phyloP scores from a whole-genome alignment of 257 asterid species.

The Verbena officinalis region DNA sequence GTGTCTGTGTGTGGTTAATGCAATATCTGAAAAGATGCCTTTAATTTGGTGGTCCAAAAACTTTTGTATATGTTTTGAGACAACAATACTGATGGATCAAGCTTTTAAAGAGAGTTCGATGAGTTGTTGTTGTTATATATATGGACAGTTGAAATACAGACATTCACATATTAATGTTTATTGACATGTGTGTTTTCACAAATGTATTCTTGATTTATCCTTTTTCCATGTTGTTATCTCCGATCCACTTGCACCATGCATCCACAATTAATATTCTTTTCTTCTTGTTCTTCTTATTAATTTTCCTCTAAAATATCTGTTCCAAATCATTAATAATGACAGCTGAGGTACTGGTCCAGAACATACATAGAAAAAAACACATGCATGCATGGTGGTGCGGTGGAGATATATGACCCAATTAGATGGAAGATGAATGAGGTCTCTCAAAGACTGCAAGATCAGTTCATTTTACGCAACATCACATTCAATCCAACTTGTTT shows the following conservation, averaged over 20 bases:
- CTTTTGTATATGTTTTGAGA: constrained; percentile 47
- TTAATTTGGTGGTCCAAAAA: constrained; percentile 59
- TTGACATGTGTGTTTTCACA: background rate
- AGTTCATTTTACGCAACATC: constrained; percentile 36
- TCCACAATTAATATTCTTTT: too few species aligned
- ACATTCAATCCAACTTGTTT: constrained; percentile 37
- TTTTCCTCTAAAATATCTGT: too few species aligned
- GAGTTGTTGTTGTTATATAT: constrained; percentile 34
- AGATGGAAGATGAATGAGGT: constrained; percentile 33
- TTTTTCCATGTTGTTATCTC: constrained; percentile 33
- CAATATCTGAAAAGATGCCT: constrained; percentile 53
- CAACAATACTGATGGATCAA: constrained; percentile 53
- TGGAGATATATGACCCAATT: background rate
- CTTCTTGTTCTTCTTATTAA: too few species aligned
- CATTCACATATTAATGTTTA: background rate
- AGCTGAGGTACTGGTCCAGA: too few species aligned
- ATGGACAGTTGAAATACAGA: constrained; percentile 24
- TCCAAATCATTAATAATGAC: too few species aligned
- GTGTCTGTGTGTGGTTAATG: constrained; percentile 28
- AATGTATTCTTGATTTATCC: background rate
- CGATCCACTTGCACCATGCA: constrained; percentile 50
- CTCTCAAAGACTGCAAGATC: constrained; percentile 35
- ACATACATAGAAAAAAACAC: too few species aligned
- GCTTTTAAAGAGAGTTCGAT: constrained; percentile 51
- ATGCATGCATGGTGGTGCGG: too few species aligned